Percentiles rank a stretch among this genome's conserved stretches.
These are phyloP conservation scores for Mycena sanguinolenta DNA, from an alignment of 768 basidiomycete species.

Conservation along the genomic window DNA sequence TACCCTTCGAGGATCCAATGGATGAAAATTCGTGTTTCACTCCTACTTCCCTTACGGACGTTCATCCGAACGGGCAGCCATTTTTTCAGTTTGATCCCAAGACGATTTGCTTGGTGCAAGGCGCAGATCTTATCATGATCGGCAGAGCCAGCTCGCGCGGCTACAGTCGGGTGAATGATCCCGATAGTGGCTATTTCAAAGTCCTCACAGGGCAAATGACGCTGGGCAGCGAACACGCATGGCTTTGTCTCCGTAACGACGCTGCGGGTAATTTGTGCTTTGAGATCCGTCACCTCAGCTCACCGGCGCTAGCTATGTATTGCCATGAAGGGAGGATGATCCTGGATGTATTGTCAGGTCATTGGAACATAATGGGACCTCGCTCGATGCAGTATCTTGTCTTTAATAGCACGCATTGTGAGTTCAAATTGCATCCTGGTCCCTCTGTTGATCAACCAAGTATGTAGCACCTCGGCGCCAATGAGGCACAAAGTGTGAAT, in stretches of 20 bases:
- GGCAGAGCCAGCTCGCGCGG: conserved; percentile 25
- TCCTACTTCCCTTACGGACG: conserved; percentile 12
- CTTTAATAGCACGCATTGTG: conserved; percentile 26
- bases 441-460: too few relatives aligned
- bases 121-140: conserved; percentile 23
- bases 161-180: conserved; percentile 21
- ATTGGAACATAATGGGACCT: conserved; percentile 6
- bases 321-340: conserved; percentile 34
- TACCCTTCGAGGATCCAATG: conserved; percentile 3
- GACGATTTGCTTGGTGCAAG: conserved; percentile 31
- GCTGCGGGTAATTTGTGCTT: conserved; percentile 2
- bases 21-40: conserved; percentile 32
- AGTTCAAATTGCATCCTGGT: not conserved
- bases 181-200: conserved; percentile 31
- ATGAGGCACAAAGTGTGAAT: not conserved
- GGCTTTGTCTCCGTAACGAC: conserved; percentile 32
- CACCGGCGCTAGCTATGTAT: conserved; percentile 27
- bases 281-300: too few relatives aligned
- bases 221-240: conserved; percentile 28
- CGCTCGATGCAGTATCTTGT: not conserved
- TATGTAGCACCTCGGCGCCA: not conserved
- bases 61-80: conserved; percentile 6
- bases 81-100: conserved; percentile 35
- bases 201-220: conserved; percentile 35
- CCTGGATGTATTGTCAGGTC: not conserved